phyloP scores from a whole-genome alignment of 257 asterid genomes.

The Jacaranda copaia region DNA sequence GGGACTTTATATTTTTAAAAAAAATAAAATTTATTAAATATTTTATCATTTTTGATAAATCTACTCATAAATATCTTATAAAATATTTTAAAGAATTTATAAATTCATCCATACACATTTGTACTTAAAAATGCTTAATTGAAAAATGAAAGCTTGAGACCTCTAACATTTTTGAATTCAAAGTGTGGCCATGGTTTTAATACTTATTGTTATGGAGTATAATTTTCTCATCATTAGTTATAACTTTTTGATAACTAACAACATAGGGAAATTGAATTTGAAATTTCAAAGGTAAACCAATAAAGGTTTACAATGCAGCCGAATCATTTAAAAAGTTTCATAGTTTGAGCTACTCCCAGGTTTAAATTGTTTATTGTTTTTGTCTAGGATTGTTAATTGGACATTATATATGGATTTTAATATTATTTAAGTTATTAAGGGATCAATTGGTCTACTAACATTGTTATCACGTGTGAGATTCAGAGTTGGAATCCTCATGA shows the following conservation, averaged over 20 bases:
- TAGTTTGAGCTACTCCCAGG: neutral
- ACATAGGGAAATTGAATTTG: neutral
- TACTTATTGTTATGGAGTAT: neutral
- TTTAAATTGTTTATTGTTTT: neutral
- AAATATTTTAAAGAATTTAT: no score
- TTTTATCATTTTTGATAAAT: no score
- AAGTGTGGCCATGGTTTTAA: neutral
- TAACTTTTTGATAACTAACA: neutral
- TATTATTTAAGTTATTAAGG: no score
- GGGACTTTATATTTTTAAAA: no score
- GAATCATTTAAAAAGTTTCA: neutral
- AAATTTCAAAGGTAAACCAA: neutral
- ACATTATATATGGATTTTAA: no score
- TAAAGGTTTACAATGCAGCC: neutral
- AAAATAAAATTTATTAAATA: no score
- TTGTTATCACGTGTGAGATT: no score
- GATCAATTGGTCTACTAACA: no score
- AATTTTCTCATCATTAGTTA: neutral
- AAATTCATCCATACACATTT: neutral
- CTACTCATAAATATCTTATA: no score
- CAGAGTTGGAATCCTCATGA: no score
- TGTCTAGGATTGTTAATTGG: no score
- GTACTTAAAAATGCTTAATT: neutral
- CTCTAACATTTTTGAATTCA: neutral
- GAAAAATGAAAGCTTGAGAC: neutral